Percentiles rank a stretch among this genome's conserved stretches.
These are phyloP conservation scores for Pseudohalonectria lignicola DNA, from an alignment of 2,329 filamentous ascomycete genomes.

Conservation along the genomic window DNA sequence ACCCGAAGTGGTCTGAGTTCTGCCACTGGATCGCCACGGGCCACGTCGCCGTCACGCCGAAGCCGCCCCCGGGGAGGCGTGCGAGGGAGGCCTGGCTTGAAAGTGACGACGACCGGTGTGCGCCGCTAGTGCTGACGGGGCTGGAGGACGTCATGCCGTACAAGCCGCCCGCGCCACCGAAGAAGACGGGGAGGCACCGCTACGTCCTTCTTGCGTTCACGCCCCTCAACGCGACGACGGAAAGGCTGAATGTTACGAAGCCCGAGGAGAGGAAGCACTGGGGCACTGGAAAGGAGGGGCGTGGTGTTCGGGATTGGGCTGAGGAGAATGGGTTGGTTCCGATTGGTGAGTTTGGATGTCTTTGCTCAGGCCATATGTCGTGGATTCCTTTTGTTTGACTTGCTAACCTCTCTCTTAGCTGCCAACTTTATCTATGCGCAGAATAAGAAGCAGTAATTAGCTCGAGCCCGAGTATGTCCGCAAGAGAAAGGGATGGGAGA, in stretches of 20 bases:
- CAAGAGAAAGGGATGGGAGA: neutral
- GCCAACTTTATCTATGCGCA: constrained; percentile 30
- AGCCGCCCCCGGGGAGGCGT: constrained; percentile 6
- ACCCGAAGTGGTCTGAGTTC: constrained; percentile 32
- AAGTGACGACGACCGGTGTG: constrained; percentile 2
- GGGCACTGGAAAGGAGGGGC: constrained; percentile 22
- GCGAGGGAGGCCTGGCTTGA: neutral
- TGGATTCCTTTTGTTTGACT: neutral
- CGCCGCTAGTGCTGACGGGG: constrained; percentile 1
- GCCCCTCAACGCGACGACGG: constrained; percentile 25
- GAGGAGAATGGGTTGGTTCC: constrained; percentile 26
- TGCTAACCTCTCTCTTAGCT: constrained; percentile 10
- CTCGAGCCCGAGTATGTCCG: too few relatives aligned
- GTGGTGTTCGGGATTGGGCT: constrained; percentile 28
- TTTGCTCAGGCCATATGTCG: too few relatives aligned
- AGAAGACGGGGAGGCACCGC: constrained; percentile 28
- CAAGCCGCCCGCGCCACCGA: constrained; percentile 27
- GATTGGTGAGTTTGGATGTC: constrained; percentile 21
- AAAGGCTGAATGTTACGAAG: constrained; percentile 19
- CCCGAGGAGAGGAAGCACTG: constrained; percentile 26
- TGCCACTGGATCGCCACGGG: constrained; percentile 32
- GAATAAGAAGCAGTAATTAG: constrained; percentile 22
- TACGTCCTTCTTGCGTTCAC: constrained; percentile 30
- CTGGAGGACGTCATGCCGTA: constrained; percentile 26
- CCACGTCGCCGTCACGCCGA: constrained; percentile 7